Evolutionary conservation across 805 yeast genomes (phyloP), one percentile per base, ranked within the genome.

Genomic region (Kluyveromyces aestuarii): DNA sequence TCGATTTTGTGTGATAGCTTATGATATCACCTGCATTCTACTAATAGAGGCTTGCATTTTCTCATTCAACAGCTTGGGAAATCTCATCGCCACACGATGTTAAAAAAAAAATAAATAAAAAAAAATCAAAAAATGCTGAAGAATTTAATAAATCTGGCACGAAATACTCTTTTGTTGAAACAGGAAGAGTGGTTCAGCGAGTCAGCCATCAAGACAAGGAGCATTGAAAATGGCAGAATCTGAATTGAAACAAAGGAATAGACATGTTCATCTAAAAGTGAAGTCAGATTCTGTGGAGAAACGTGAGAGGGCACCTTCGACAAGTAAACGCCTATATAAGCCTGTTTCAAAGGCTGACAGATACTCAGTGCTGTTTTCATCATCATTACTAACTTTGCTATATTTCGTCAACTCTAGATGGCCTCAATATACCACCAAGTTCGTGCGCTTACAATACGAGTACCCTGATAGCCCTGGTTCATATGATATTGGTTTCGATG

Each of bases 401-500:
- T 47, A 54, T 11, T 13, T 57, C 1, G 52, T 60, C 16, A 57
- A 68, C 44, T 57, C 51, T 35, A 52, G 67, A 16, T 1, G 45
- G 46, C 14, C 57, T 62, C 17, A 43, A 53, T 60, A 52, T 53
- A 60, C 71, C 3, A 16, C 52, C 37, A 73, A 72, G 57, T 73
- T 75, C 49, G 57, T 72, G 40, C 62, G 59, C 30, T 52, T 77
- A 40, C 79, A 75, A 50, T 69, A 76, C 57, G 55, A 48, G 30
- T 62, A 63, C 37, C 55, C 60, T 2, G 56, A 54, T n/a, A 49
- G 55, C 14, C 41, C 44, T 9, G 49, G 55, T 16, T 36, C 40
- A 16, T 84, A 80, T 57, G 84, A 76, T 56, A 76, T 80, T 50
- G 83, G 84, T 17, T 46, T 57, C 4, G 73, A 80, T 52, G 90